phyloP scores from a whole-genome alignment of 1,139 yeast genomes.

The Pichia sp. region DNA sequence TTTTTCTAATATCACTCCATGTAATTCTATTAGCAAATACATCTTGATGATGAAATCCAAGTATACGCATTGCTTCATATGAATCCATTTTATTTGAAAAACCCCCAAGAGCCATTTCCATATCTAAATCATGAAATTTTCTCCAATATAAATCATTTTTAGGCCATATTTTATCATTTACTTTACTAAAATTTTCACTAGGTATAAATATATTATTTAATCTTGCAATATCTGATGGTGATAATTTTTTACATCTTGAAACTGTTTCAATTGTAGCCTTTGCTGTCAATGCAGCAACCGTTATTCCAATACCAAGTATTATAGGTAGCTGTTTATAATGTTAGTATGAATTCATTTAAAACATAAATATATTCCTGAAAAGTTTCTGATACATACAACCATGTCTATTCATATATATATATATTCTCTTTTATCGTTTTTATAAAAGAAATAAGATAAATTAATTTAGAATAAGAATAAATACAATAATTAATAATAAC shows the following conservation, averaged over 20 bases:
- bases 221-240: conserved; percentile 52
- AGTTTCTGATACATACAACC: background rate
- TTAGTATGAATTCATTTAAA: background rate
- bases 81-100: conserved; percentile 52
- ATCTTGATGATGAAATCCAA: conserved; percentile 51
- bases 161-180: conserved; percentile 17
- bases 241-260: conserved; percentile 37
- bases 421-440: too few relatives aligned
- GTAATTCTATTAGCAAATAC: conserved; percentile 31
- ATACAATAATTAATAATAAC: too few relatives aligned
- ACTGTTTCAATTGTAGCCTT: conserved; percentile 45
- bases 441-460: too few relatives aligned
- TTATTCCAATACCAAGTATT: conserved; percentile 50
- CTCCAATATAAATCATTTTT: conserved; percentile 12
- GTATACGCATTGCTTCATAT: conserved; percentile 49
- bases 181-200: background rate
- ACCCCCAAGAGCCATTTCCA: conserved; percentile 35
- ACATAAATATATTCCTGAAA: too few relatives aligned
- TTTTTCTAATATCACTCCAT: conserved; percentile 42
- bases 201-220: conserved; percentile 34
- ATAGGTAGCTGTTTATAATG: conserved; percentile 37
- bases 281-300: conserved; percentile 46
- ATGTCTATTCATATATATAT: background rate
- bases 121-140: conserved; percentile 34
- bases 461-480: too few relatives aligned